Evolutionary conservation across 1,139 yeast species (phyloP), one percentile per base, ranked within the genome.

Genomic region (Magnusiomyces fungicola): DNA sequence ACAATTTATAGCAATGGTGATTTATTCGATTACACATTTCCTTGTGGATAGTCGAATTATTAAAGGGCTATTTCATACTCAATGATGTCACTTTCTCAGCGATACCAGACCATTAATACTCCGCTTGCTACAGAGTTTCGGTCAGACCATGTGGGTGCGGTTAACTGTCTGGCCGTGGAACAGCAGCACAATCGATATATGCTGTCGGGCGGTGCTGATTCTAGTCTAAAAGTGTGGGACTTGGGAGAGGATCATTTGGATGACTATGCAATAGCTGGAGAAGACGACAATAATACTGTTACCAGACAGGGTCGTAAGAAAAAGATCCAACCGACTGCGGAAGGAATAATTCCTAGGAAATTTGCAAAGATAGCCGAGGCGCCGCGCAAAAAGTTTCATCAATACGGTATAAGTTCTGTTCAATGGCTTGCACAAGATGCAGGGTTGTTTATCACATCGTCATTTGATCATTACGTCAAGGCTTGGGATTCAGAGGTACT

Each of bases 401-500:
- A 69, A 24, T 88, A 74, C 63, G 96, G 96, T 0, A 71, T 89
- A 0, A 83, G 95, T 0, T 69, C 78, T 18, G 72, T 87, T 1
- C 73, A 76, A 59, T 90, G 97, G 97, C 90, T 95, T 92, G 90
- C 95, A 0, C 71, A 71, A 48, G 97, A 90, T 64, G 80, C 82
- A 24, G 97, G 96, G 1, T 75, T 90, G 80, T 89, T 89, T 68
- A 74, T 88, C 10, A 76, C 89, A 2, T 80, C 89, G 0, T 86
- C 96, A 0, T 87, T 82, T 62, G 97, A 90, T 62, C 80, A 79
- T 53, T 75, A 79, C 0, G 78, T 89, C 27, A 85, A 83, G 55
- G 73, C 88, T 0, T 90, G 96, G 95, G 96, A 88, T 61, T 76
- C 96, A 0, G 76, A 76, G 52, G 70, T 75, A 25, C 67, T 86